Percentiles rank a stretch among this genome's conserved stretches.
Evolutionary conservation across 805 yeast genomes (phyloP).

Genomic region (Ogataea trehaloabstinens): DNA sequence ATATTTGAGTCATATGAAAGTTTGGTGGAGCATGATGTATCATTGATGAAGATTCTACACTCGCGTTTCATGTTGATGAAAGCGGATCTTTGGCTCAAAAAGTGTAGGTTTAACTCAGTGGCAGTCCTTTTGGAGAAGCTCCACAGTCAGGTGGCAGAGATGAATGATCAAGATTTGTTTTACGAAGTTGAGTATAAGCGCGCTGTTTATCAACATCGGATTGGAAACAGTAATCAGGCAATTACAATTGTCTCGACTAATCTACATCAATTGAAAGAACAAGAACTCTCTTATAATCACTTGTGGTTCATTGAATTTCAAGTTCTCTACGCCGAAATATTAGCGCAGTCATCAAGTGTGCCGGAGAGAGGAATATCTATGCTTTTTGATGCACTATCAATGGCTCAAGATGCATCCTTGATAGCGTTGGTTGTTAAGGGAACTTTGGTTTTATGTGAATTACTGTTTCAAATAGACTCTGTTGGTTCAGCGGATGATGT

Average conservation of each 20-base stretch:
- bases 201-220: slow-evolving; percentile 19
- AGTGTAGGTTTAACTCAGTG: slow-evolving; percentile 37
- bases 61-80: slow-evolving; percentile 39
- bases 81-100: slow-evolving; percentile 36
- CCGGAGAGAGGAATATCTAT: slow-evolving; percentile 51
- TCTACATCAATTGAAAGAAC: slow-evolving; percentile 20
- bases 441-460: slow-evolving; percentile 41
- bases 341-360: slow-evolving; percentile 37
- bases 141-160: slow-evolving; percentile 30
- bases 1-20: slow-evolving; percentile 34
- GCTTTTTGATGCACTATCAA: slow-evolving; percentile 46
- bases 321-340: slow-evolving; percentile 44
- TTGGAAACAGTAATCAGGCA: slow-evolving; percentile 24
- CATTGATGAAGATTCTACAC: slow-evolving; percentile 42
- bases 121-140: slow-evolving; percentile 33
- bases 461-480: slow-evolving; percentile 39
- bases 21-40: slow-evolving; percentile 29
- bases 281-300: slow-evolving; percentile 32
- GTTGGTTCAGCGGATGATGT: slow-evolving; percentile 37
- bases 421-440: slow-evolving; percentile 46
- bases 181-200: slow-evolving; percentile 29
- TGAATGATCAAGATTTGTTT: slow-evolving; percentile 30
- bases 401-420: slow-evolving; percentile 47
- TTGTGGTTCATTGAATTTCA: slow-evolving; percentile 46
- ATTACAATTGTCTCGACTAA: slow-evolving; percentile 20